These are phyloP conservation scores for Pichia sp. DNA, from an alignment of 1,139 yeast species.

Conservation along the genomic window DNA sequence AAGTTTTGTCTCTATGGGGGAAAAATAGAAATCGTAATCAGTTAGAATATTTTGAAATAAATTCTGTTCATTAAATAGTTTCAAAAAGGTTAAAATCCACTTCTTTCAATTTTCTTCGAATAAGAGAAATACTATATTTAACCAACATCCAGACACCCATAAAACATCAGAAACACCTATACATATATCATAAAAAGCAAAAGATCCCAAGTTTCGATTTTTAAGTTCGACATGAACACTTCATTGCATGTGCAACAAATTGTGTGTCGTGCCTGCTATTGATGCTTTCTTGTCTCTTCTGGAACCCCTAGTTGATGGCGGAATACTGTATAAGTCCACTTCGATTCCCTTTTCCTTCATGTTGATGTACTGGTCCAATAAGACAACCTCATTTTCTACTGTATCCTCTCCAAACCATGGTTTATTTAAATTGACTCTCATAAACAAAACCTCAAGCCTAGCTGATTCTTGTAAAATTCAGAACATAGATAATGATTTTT, in stretches of 20 bases:
- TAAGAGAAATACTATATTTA: too few relatives aligned
- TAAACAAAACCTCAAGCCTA: slow-evolving; percentile 70
- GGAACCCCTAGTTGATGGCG: not conserved
- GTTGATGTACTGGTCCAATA: slow-evolving; percentile 71
- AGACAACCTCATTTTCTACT: slow-evolving; percentile 56
- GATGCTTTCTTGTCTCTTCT: not conserved
- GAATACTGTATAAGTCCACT: slow-evolving; percentile 34
- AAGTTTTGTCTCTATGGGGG: too few relatives aligned
- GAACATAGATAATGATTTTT: slow-evolving; percentile 81
- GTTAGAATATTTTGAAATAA: too few relatives aligned
- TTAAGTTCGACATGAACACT: too few relatives aligned
- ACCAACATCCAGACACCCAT: not conserved
- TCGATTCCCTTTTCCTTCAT: slow-evolving; percentile 38
- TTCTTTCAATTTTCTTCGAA: too few relatives aligned
- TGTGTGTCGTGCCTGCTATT: not conserved
- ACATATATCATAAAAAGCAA: too few relatives aligned
- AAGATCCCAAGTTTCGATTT: too few relatives aligned
- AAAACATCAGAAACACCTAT: not conserved
- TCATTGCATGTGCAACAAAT: not conserved
- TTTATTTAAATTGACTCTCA: slow-evolving; percentile 52
- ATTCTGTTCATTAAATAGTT: too few relatives aligned
- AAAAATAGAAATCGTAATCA: too few relatives aligned
- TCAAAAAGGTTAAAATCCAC: too few relatives aligned
- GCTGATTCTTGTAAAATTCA: slow-evolving; percentile 68
- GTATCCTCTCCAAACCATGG: slow-evolving; percentile 44